Evolutionary conservation across 2,329 filamentous ascomycete species (phyloP), one percentile per base, ranked within the genome.

Genomic region (Ceratocystis colombiana): DNA sequence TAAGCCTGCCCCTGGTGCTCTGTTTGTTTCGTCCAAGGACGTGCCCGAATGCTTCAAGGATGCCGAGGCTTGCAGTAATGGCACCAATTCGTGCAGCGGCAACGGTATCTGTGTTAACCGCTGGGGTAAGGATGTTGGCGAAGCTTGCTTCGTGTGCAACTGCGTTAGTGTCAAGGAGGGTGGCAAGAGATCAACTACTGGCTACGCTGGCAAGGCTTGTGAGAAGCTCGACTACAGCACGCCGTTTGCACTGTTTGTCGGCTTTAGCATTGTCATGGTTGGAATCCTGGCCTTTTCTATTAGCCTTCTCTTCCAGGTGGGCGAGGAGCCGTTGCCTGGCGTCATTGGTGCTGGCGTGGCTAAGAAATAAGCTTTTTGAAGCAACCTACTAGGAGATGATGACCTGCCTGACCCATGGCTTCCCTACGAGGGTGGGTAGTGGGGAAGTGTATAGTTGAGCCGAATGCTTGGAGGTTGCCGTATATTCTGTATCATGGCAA

Each of bases 261-360:
- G 87, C 6, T 88, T 94, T 71, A 87, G 84, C 3, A 77, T 96
- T 61, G 76, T 85, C 46, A 79, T 95, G 69, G 77, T 94, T 1
- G 82, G 84, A 61, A 76, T 89, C 46, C 77, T 95, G 33, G 80
- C 80, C 46, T 86, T 88, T 73, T 85, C 84, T 10, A 86, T 97
- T 71, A 85, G 87, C 5, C 79, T 96, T 80, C 76, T 99, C 65
- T 94, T 88, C 76, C 86, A 79, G 69, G 89, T 97, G 72, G 94
- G 93, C 44, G 84, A 88, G 74, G 86, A 96, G 78, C 88, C 91
- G 76, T 79, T 97, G 70, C 94, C 94, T 0, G 91, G 91, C 71
- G 93, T 99, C 7, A 92, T 99, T 75, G 90, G 91, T n/a, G 94
- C 94, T 61, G 94, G 94, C 69, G 93, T 99, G 46, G 89, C 88